A percentile compares a stretch with the other conserved stretches of the same genome.
Evolutionary conservation across 1,284 basidiomycete genomes (phyloP).

Genomic region (Retiboletus fuscus): DNA sequence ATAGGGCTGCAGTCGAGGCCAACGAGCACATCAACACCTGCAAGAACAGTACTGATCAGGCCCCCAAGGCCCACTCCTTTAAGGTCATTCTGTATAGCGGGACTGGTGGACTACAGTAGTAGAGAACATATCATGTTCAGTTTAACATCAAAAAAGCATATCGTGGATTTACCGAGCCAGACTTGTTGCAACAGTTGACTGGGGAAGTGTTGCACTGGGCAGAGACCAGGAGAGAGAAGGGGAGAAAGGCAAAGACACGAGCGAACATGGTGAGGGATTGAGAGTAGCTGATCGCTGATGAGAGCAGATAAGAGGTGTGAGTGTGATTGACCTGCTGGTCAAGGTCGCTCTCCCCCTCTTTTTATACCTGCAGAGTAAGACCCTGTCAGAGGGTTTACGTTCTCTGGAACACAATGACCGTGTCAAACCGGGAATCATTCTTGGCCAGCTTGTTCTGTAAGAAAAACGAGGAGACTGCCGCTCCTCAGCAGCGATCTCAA

Average conservation of each 20-base stretch:
- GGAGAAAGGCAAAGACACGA: conserved; percentile 37
- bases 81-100: neutral
- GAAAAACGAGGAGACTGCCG: no score
- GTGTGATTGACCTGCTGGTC: conserved; percentile 7
- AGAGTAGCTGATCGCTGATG: neutral
- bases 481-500: no score
- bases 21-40: neutral
- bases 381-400: conserved; percentile 24
- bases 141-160: fast-evolving
- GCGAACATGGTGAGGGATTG: conserved; percentile 33
- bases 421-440: no score
- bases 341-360: neutral
- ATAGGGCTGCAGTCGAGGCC: conserved; percentile 15
- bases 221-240: conserved; percentile 29
- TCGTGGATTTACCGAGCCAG: conserved; percentile 8
- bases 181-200: conserved; percentile 26
- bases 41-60: neutral
- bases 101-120: neutral
- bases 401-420: no score
- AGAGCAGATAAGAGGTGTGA: neutral
- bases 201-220: no score
- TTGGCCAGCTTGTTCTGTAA: no score
- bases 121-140: neutral
- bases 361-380: conserved; percentile 35
- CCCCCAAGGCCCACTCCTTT: no score